These are phyloP conservation scores for Fusarium albosuccineum DNA, from an alignment of 2,329 filamentous ascomycete genomes.

Conservation along the genomic window DNA sequence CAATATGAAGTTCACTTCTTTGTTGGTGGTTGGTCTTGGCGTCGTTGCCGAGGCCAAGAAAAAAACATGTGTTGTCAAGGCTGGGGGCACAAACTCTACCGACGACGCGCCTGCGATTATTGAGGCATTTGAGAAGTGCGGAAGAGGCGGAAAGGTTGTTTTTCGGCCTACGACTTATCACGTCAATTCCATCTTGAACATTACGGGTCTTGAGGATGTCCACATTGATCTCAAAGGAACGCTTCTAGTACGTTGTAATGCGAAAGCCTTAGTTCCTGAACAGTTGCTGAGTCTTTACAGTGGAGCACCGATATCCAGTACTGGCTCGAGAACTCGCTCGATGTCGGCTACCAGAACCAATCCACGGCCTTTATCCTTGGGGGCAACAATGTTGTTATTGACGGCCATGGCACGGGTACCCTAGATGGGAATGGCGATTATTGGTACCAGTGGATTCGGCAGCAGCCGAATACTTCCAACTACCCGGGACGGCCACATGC, in stretches of 20 bases:
- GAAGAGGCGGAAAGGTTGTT: neutral
- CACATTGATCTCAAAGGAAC: constrained; percentile 5
- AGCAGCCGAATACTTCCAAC: constrained; percentile 54
- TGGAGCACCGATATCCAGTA: constrained; percentile 63
- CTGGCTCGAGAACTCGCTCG: constrained; percentile 64
- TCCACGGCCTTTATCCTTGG: constrained; percentile 67
- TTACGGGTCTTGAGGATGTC: neutral
- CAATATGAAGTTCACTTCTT: neutral
- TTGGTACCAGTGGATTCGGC: constrained; percentile 67
- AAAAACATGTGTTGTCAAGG: neutral
- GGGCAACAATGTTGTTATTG: constrained; percentile 62
- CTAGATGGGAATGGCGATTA: constrained; percentile 71
- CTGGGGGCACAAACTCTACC: neutral
- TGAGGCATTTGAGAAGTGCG: neutral
- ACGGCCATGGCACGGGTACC: constrained; percentile 65
- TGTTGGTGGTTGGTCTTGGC: neutral
- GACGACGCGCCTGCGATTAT: constrained; percentile 5
- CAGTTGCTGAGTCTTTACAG: constrained; percentile 36
- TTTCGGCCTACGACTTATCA: neutral
- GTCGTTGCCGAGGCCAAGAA: neutral
- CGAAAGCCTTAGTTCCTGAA: neutral
- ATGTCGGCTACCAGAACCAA: constrained; percentile 68
- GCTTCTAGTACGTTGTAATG: neutral
- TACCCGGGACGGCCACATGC: constrained; percentile 64
- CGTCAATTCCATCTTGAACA: neutral